These are phyloP conservation scores for Termitomyces sp. DNA, from an alignment of 768 basidiomycete genomes.

Conservation along the genomic window DNA sequence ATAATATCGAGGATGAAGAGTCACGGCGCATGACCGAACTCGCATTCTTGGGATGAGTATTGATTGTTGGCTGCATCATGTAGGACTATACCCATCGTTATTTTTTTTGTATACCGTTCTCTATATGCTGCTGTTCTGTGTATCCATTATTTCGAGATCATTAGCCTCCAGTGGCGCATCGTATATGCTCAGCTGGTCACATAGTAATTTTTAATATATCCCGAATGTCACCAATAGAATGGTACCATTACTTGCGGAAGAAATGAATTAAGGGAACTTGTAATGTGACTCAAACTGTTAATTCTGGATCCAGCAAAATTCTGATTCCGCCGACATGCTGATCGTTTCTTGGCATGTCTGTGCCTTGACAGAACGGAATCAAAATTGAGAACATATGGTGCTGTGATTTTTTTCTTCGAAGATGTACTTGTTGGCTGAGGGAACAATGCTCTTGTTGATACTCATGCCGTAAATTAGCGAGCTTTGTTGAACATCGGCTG, in stretches of 20 bases:
- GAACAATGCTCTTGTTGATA: not conserved
- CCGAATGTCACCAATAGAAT: not conserved
- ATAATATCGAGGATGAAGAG: constrained; percentile 61
- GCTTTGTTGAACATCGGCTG: constrained; percentile 6
- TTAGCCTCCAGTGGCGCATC: constrained; percentile 2
- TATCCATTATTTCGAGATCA: not conserved
- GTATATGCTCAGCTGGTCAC: not conserved
- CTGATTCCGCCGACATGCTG: constrained; percentile 5
- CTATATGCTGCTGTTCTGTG: too few species aligned
- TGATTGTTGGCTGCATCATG: not conserved
- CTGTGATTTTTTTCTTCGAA: not conserved
- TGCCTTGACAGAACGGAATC: not conserved
- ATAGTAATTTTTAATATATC: not conserved
- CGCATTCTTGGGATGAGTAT: constrained; percentile 49
- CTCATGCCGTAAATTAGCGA: not conserved
- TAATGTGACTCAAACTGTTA: not conserved
- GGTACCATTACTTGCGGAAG: not conserved
- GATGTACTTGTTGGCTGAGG: not conserved
- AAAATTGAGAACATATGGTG: not conserved
- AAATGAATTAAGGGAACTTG: not conserved
- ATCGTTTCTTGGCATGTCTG: not conserved
- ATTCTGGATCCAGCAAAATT: not conserved
- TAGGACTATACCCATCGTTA: not conserved
- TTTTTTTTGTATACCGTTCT: constrained; percentile 1
- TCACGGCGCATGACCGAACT: constrained; percentile 63